phyloP scores from a whole-genome alignment of 805 yeast genomes.

The Saturnispora mendoncae region DNA sequence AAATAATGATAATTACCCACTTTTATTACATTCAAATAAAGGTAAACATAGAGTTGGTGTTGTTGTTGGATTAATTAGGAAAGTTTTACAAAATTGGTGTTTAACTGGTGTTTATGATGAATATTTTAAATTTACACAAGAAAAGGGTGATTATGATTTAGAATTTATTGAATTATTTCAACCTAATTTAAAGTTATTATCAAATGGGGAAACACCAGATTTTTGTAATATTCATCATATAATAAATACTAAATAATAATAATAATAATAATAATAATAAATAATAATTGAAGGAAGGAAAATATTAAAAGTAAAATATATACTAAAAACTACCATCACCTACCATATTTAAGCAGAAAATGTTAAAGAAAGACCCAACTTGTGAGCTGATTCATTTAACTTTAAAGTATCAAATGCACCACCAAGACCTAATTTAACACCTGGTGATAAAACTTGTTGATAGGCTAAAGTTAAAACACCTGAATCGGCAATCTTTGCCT shows the following conservation, averaged over 20 bases:
- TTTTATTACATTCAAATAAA: constrained; percentile 85
- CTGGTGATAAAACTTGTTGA: constrained; percentile 91
- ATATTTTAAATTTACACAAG: constrained; percentile 85
- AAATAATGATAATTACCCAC: constrained; percentile 70
- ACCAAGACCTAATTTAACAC: constrained; percentile 95
- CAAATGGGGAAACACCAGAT: constrained; percentile 44
- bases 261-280: neutral
- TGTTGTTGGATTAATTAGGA: constrained; percentile 83
- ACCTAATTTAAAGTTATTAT: constrained; percentile 46
- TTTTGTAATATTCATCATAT: constrained; percentile 35
- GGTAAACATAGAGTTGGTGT: constrained; percentile 98
- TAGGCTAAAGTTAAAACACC: constrained; percentile 91
- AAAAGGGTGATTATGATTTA: constrained; percentile 86
- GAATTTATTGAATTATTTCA: constrained; percentile 83
- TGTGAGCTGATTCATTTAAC: constrained; percentile 94
- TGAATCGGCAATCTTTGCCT: constrained; percentile 94
- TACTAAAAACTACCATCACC: no score
- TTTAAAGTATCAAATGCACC: constrained; percentile 93
- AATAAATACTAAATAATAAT: neutral
- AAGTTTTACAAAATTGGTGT: constrained; percentile 86
- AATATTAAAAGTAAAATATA: no score
- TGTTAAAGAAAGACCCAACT: constrained; percentile 90
- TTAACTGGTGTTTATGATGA: constrained; percentile 90
- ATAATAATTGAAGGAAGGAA: neutral
- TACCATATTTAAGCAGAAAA: constrained; percentile 68